phyloP scores from a whole-genome alignment of 2,329 filamentous ascomycete species.

The Cladophialophora bantiana region DNA sequence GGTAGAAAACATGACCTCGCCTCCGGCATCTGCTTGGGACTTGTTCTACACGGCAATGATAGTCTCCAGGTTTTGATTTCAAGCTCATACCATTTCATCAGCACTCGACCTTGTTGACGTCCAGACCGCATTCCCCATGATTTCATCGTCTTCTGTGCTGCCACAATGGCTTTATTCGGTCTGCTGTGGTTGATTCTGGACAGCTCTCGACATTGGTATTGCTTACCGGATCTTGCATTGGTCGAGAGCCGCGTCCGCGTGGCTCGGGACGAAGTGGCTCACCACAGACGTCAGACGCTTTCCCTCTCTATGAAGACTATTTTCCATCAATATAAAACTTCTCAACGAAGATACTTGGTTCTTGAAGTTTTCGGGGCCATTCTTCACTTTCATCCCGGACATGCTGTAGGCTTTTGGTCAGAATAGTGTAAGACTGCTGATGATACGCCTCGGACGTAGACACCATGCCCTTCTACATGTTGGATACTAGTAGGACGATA shows the following conservation, averaged over 20 bases:
- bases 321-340: slow-evolving; percentile 33
- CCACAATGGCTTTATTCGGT: slow-evolving; percentile 80
- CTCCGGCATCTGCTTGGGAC: slow-evolving; percentile 59
- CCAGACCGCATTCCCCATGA: slow-evolving; percentile 66
- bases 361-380: not conserved
- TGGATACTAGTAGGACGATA: too few species aligned
- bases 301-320: slow-evolving; percentile 84
- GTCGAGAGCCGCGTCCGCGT: not conserved
- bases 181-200: slow-evolving; percentile 77
- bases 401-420: too few species aligned
- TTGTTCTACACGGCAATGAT: slow-evolving; percentile 57
- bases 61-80: slow-evolving; percentile 62
- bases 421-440: too few species aligned
- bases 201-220: slow-evolving; percentile 81
- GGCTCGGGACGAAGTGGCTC: not conserved
- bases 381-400: too few species aligned
- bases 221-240: slow-evolving; percentile 66
- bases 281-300: slow-evolving; percentile 85
- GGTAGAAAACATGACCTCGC: slow-evolving; percentile 62
- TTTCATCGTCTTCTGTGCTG: slow-evolving; percentile 74
- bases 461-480: too few species aligned
- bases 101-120: slow-evolving; percentile 66
- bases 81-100: slow-evolving; percentile 71
- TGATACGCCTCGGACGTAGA: too few species aligned
- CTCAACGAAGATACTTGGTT: slow-evolving; percentile 28